phyloP scores from a whole-genome alignment of 164 flowering plant genomes.

The Nymphaea colorata region DNA sequence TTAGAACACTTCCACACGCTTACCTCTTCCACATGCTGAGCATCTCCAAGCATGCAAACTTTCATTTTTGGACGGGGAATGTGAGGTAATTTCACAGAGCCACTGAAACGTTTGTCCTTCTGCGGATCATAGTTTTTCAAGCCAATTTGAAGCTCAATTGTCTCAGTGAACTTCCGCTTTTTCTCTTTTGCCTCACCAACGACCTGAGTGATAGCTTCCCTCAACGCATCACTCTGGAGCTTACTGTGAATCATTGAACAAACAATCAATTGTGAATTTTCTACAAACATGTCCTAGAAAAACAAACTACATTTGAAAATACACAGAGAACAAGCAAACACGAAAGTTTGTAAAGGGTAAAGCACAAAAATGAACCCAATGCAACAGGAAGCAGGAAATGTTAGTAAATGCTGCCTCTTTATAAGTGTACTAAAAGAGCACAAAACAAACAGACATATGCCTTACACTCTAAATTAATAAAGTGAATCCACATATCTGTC shows the following conservation, averaged over 20 bases:
- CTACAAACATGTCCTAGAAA: too few relatives aligned
- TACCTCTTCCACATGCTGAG: slow-evolving; percentile 16
- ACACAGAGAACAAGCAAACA: too few relatives aligned
- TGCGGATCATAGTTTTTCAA: slow-evolving; percentile 12
- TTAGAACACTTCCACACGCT: neutral
- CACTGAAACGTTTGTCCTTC: slow-evolving; percentile 15
- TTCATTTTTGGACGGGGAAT: slow-evolving; percentile 22
- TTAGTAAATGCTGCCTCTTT: too few relatives aligned
- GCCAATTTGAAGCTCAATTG: slow-evolving; percentile 15
- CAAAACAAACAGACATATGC: too few relatives aligned
- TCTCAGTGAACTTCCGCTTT: slow-evolving; percentile 7
- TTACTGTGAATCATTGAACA: slow-evolving; percentile 8
- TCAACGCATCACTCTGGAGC: slow-evolving; percentile 12
- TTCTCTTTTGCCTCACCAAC: slow-evolving; percentile 6
- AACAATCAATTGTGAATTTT: too few relatives aligned
- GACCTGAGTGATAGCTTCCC: slow-evolving; percentile 9
- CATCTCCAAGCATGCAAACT: slow-evolving; percentile 20
- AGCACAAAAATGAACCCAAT: too few relatives aligned
- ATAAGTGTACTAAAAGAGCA: too few relatives aligned
- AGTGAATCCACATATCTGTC: too few relatives aligned
- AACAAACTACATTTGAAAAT: too few relatives aligned
- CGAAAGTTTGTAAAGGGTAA: too few relatives aligned
- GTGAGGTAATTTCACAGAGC: slow-evolving; percentile 26
- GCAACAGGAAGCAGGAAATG: too few relatives aligned
- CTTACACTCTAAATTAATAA: too few relatives aligned